These are phyloP conservation scores for Globisporangium takayamanum DNA, from an alignment of 352 stramenopile species.

Conservation along the genomic window DNA sequence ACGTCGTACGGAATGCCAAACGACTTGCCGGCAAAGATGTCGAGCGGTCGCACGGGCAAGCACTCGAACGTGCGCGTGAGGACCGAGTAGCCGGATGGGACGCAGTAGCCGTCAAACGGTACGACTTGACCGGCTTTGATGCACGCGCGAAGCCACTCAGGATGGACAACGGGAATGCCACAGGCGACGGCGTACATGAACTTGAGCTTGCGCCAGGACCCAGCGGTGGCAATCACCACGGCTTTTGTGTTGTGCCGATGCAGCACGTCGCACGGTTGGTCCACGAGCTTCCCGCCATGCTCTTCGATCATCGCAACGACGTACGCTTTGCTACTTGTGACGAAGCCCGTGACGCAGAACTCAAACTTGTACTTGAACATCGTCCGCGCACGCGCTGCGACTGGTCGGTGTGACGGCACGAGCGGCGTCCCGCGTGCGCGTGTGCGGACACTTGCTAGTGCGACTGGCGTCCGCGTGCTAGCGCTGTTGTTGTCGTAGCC, in stretches of 20 bases:
- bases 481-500: background rate
- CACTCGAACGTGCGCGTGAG: constrained; percentile 65
- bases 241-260: constrained; percentile 42
- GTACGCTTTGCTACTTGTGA: constrained; percentile 36
- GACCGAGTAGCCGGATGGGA: constrained; percentile 62
- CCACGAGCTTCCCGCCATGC: constrained; percentile 51
- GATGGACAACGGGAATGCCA: constrained; percentile 76
- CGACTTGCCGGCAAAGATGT: constrained; percentile 49
- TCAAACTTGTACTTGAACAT: constrained; percentile 73
- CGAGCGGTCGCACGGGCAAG: constrained; percentile 28
- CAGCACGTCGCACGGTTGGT: constrained; percentile 42
- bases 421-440: constrained; percentile 42
- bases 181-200: constrained; percentile 76
- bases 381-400: constrained; percentile 41
- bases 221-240: constrained; percentile 65
- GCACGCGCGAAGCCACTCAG: constrained; percentile 72
- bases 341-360: constrained; percentile 72
- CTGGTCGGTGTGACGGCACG: constrained; percentile 31
- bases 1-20: constrained; percentile 66
- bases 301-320: constrained; percentile 58
- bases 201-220: constrained; percentile 76
- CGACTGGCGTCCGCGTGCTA: constrained; percentile 20
- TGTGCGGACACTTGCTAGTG: constrained; percentile 42
- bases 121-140: constrained; percentile 38
- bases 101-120: constrained; percentile 62